Base-by-base conservation (phyloP, 1,284 basidiomycete species). In the Ganoderma lucidum region DNA sequence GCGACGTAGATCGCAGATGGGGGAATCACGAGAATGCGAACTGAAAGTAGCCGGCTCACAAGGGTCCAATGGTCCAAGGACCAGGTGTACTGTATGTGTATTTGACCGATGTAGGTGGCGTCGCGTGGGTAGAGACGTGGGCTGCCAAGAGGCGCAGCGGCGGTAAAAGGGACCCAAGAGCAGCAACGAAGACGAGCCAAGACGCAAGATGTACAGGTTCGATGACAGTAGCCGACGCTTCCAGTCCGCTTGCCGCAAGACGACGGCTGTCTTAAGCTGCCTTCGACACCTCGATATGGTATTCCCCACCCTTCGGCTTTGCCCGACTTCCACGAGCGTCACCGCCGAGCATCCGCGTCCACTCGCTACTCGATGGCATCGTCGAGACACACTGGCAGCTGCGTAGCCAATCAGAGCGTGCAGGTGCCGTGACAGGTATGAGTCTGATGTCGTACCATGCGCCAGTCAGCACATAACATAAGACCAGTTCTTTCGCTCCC, bases 361-460 rank as follows among this genome's bases (percentile, higher is more conserved):
- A 14, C 28, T 63, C 23, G 23, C 23, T 1, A 23, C 23, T 23
- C 23, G 23, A 23, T 23, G 23, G 23, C 23, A 23, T 23, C 23
- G 23, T 23, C 23, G 30, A 63, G 71, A 73, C 65, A 73, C 23
- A 23, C 23, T 23, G 23, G 23, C 23, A 66, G 59, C 51, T 45
- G 39, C 55, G 44, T 45, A 63, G 28, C 71, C 69, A 70, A 73
- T 73, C 69, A 66, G 35, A 39, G 65, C 35, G 39, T 35, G 53
- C 53, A 35, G 48, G 53, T 32, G 41, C n/a, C 8, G 32, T 61
- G 60, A 61, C 64, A 58, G 35, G 35, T 67, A 61, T 17, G 28
- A 44, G 23, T 23, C 23, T 45, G 69, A 53, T 60, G 69, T 70
- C 71, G 67, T 67, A 69, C 69, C 71, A 72, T 70, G 66, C 44